Conservation (phyloP, 129 eudicot species). For the Lonicera japonica region DNA sequence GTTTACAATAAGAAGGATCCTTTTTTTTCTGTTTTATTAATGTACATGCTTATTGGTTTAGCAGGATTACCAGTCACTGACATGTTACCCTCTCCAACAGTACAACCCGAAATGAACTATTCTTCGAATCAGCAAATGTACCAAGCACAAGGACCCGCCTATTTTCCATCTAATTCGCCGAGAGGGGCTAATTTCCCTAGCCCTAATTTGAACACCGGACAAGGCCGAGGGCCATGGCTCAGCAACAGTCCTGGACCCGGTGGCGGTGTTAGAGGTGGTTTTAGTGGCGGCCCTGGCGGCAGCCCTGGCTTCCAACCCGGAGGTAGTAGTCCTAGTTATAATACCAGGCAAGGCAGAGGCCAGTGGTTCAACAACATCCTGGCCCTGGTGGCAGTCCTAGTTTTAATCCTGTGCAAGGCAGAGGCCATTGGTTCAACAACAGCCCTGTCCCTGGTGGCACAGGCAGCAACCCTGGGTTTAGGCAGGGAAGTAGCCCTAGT, state of each 20-base stretch:
- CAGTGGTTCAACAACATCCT: slow-evolving; percentile 32
- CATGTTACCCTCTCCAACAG: slow-evolving; percentile 29
- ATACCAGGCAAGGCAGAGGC: slow-evolving; percentile 30
- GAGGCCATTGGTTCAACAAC: slow-evolving; percentile 32
- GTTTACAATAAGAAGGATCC: not conserved
- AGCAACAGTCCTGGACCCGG: slow-evolving; percentile 9
- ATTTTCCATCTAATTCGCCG: slow-evolving; percentile 31
- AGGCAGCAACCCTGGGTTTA: slow-evolving; percentile 3
- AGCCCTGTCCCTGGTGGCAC: slow-evolving; percentile 17
- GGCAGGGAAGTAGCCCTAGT: slow-evolving; percentile 20
- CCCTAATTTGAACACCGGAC: slow-evolving; percentile 21
- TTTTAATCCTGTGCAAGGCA: slow-evolving; percentile 27
- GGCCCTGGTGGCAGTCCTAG: slow-evolving; percentile 9
- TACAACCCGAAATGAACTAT: slow-evolving; percentile 34
- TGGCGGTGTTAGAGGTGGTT: slow-evolving; percentile 15
- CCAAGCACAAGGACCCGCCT: slow-evolving; percentile 31
- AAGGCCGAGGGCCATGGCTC: slow-evolving; percentile 22
- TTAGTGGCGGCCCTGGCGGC: no score
- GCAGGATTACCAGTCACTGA: slow-evolving; percentile 43
- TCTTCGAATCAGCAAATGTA: slow-evolving; percentile 29
- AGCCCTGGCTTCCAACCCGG: slow-evolving; percentile 5
- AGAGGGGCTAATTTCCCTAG: slow-evolving; percentile 28
- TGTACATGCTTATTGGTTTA: slow-evolving; percentile 5
- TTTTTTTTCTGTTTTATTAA: no score
- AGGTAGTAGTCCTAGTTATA: slow-evolving; percentile 7